Base-by-base conservation (phyloP, 2,329 filamentous ascomycete species). In the Nemania diffusa region DNA sequence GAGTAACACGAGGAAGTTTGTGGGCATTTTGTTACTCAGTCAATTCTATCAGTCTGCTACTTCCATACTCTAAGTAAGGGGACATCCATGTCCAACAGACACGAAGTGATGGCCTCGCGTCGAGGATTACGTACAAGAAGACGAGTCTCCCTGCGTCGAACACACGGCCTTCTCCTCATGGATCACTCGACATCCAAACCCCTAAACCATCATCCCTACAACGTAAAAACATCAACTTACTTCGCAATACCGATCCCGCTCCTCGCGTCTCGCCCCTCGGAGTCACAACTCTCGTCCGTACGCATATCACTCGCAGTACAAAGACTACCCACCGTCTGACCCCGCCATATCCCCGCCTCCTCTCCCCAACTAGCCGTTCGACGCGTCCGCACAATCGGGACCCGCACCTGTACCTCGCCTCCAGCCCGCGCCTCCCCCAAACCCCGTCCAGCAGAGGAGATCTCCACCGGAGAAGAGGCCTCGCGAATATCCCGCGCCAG, bases 311-410 rank as follows among this genome's bases (percentile, higher is more conserved):
- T 68, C 26, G 53, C 9, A 6, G 66, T 66, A 53, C 26, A 58
- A 3, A 68, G n/a, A 27, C 52, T 68, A 8, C 40, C 11, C n/a
- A 68, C 2, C 7, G 62, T 66, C 9, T 15, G 40, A 9, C 66
- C 66, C 3, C 58, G 58, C 8, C 55, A 51, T 9, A 68, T 40
- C 5, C 55, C 32, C 1, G 40, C 40, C 48, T 51, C 48, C 7
- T n/a, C 20, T 6, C 44, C 5, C 9, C 22, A 34, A 32, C 37
- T 11, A 22, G 27, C 37, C 2, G 27, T 34, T 8, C 26, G 32
- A 5, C 42, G 55, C 32, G 20, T 50, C 15, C 53, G 59, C 34
- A 37, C n/a, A 20, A 63, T 61, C 6, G 63, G 63, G n/a, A 53
- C 46, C 0, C 59, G 58, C 0, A 66, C n/a, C n/a, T 53, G 24